A percentile compares a stretch with the other conserved stretches of the same genome.
phyloP scores from a whole-genome alignment of 2,329 filamentous ascomycete species.

The Ophiostoma sp. region DNA sequence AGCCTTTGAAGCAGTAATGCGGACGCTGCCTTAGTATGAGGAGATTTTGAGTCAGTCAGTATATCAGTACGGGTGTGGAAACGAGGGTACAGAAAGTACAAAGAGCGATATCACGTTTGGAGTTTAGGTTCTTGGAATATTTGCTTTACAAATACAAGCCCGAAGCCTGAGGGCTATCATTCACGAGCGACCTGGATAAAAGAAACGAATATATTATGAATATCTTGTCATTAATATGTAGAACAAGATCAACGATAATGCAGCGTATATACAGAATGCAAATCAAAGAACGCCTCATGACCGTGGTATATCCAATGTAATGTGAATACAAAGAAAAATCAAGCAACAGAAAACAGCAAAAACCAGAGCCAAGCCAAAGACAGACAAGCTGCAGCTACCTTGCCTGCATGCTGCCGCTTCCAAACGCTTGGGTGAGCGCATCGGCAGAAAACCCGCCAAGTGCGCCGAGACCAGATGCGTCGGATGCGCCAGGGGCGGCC shows the following conservation, averaged over 20 bases:
- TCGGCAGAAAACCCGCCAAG: slow-evolving; percentile 19
- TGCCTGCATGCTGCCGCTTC: slow-evolving; percentile 8
- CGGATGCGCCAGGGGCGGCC: slow-evolving; percentile 9
- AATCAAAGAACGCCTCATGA: not conserved
- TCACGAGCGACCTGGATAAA: not conserved
- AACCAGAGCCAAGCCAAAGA: too few relatives aligned
- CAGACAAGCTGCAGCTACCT: not conserved
- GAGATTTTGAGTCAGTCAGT: not conserved
- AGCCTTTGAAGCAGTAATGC: slow-evolving; percentile 89
- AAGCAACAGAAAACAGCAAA: not conserved
- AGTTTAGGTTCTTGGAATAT: not conserved
- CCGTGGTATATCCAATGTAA: not conserved
- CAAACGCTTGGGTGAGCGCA: slow-evolving; percentile 27
- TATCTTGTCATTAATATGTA: too few relatives aligned
- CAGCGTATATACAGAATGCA: not conserved
- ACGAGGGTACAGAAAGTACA: not conserved
- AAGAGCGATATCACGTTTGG: not conserved
- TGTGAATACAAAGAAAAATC: not conserved
- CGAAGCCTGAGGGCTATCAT: not conserved
- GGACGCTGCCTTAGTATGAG: slow-evolving; percentile 44
- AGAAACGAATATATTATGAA: not conserved
- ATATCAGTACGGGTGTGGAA: too few relatives aligned
- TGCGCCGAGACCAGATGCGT: not conserved
- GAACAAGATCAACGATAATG: not conserved
- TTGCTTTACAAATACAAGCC: not conserved